Evolutionary conservation across 1,284 basidiomycete species (phyloP).

Genomic region (Puccinia brachypodii): DNA sequence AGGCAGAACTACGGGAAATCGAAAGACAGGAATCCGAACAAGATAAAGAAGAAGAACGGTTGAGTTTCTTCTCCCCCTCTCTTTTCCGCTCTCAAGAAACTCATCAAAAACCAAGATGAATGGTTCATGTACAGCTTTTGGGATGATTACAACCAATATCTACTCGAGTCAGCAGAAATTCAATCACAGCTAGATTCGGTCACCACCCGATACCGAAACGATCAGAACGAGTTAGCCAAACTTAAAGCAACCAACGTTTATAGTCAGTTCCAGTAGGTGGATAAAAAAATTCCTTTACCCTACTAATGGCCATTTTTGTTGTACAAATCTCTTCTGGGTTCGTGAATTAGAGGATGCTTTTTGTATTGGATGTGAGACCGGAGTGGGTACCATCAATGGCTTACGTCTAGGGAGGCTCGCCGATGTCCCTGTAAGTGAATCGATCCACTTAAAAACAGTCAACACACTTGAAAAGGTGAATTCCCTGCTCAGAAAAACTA

Average conservation of each 20-base stretch:
- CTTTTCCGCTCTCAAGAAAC: not conserved
- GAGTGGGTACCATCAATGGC: slow-evolving; percentile 95
- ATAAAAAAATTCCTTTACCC: too few relatives aligned
- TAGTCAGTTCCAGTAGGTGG: slow-evolving; percentile 57
- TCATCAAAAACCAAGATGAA: not conserved
- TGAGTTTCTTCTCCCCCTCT: slow-evolving; percentile 56
- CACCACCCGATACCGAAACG: slow-evolving; percentile 63
- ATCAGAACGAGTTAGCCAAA: slow-evolving; percentile 67
- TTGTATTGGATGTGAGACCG: slow-evolving; percentile 91
- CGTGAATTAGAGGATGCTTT: slow-evolving; percentile 73
- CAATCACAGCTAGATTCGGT: slow-evolving; percentile 69
- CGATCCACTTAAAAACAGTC: not conserved
- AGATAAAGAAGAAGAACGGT: slow-evolving; percentile 76
- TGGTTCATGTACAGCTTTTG: slow-evolving; percentile 67
- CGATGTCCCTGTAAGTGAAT: slow-evolving; percentile 65
- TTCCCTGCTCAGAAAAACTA: not conserved
- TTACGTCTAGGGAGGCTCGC: slow-evolving; percentile 83
- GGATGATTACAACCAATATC: slow-evolving; percentile 71
- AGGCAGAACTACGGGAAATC: slow-evolving; percentile 69
- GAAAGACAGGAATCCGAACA: slow-evolving; percentile 73
- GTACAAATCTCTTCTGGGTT: not conserved
- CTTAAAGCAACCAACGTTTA: slow-evolving; percentile 94
- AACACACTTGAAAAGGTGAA: not conserved
- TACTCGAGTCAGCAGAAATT: slow-evolving; percentile 68
- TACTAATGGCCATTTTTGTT: not conserved